Conservation (phyloP, 2,329 filamentous ascomycete species). For the Ascochyta lentis region DNA sequence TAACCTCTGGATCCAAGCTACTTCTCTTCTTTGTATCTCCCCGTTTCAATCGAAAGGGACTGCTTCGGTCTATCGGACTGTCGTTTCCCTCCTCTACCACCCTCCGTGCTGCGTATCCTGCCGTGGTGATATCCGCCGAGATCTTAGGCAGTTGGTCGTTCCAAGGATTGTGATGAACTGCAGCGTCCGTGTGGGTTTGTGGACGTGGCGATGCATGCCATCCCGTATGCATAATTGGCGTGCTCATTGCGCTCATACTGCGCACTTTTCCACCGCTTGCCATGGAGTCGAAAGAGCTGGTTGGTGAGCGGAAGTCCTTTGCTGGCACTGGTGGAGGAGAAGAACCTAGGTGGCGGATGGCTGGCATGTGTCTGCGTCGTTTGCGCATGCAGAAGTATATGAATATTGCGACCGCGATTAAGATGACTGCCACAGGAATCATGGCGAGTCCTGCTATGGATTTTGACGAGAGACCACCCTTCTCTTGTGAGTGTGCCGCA, state of each 20-base stretch:
- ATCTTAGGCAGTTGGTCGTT: constrained; percentile 1
- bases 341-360: constrained; percentile 3
- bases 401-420: constrained; percentile 24
- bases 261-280: constrained; percentile 26
- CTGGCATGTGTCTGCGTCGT: constrained; percentile 4
- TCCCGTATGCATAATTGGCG: constrained; percentile 4
- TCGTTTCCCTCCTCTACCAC: constrained; percentile 16
- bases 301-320: constrained; percentile 21
- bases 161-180: constrained; percentile 11
- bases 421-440: constrained; percentile 29
- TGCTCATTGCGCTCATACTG: constrained; percentile 29
- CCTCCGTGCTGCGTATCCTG: background rate
- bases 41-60: constrained; percentile 40
- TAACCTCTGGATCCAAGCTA: constrained; percentile 25
- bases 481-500: background rate
- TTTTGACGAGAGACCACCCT: constrained; percentile 13
- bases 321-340: constrained; percentile 18
- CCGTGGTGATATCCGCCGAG: constrained; percentile 6
- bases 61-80: constrained; percentile 38
- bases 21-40: constrained; percentile 30
- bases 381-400: constrained; percentile 28
- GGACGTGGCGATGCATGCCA: constrained; percentile 1
- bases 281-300: constrained; percentile 17
- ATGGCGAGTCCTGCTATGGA: constrained; percentile 35
- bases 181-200: background rate